A percentile compares a stretch with the other conserved stretches of the same genome.
These are phyloP conservation scores for Kalanchoe fedtschenkoi DNA, from an alignment of 164 flowering plant genomes.

Conservation along the genomic window DNA sequence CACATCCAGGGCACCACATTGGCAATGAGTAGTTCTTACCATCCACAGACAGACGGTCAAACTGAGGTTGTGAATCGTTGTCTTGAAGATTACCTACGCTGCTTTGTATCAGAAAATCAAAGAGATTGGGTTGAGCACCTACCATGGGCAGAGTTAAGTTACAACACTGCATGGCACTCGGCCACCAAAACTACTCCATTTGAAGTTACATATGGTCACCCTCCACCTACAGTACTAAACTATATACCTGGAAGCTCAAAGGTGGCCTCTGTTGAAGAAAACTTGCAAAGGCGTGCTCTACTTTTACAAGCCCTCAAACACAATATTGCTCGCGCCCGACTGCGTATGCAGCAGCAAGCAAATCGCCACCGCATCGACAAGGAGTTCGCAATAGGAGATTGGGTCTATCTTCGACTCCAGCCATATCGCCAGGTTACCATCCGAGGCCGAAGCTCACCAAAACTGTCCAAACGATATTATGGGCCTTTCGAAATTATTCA, in stretches of 20 bases:
- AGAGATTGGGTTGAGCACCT: slow-evolving; percentile 1
- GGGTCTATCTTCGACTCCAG: slow-evolving; percentile 9
- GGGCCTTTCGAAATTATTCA: slow-evolving; percentile 6
- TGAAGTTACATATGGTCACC: slow-evolving; percentile 6
- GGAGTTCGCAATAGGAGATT: slow-evolving; percentile 8
- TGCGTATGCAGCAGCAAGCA: not conserved
- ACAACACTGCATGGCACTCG: slow-evolving; percentile 8
- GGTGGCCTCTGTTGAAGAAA: not conserved
- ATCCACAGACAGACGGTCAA: slow-evolving; percentile 12
- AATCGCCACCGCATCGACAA: not conserved
- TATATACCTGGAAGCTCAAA: not conserved
- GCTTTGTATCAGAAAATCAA: not conserved
- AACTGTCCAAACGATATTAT: slow-evolving; percentile 8
- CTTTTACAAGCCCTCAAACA: not conserved
- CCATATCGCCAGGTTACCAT: slow-evolving; percentile 9
- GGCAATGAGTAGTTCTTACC: not conserved
- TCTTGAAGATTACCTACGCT: slow-evolving; percentile 7
- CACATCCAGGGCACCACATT: not conserved
- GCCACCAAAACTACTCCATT: not conserved
- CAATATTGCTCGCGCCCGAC: not conserved
- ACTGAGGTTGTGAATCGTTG: slow-evolving; percentile 4
- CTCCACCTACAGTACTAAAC: not conserved
- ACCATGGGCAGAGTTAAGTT: slow-evolving; percentile 4
- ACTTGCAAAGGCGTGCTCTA: not conserved
- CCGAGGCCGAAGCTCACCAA: not conserved